Conservation (phyloP, 2,329 filamentous ascomycete species). For the Diaporthe sp. region DNA sequence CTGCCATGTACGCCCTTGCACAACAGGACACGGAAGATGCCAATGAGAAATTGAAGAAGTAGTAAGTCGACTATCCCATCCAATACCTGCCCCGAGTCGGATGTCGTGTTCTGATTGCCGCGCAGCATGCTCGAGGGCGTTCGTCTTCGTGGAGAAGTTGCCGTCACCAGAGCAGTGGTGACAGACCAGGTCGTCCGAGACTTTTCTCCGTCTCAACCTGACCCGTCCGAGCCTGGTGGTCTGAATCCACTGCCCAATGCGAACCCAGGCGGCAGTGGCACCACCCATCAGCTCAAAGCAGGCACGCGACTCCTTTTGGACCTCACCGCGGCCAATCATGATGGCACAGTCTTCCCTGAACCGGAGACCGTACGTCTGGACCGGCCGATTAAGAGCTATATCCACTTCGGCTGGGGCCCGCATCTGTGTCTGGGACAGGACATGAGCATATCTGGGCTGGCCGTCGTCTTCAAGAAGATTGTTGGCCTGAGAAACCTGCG, state of each 20-base stretch:
- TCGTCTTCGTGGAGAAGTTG: conserved; percentile 67
- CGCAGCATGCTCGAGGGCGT: conserved; percentile 68
- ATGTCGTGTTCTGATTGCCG: conserved; percentile 46
- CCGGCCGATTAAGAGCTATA: conserved; percentile 64
- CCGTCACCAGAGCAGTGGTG: conserved; percentile 62
- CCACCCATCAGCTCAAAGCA: conserved; percentile 38
- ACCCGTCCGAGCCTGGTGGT: conserved; percentile 43
- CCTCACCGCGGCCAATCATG: conserved; percentile 63
- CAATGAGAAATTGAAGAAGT: conserved; percentile 58
- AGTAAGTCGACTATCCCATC: conserved; percentile 46
- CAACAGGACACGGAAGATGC: conserved; percentile 63
- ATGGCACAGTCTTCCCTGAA: conserved; percentile 63
- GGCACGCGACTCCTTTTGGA: conserved; percentile 62
- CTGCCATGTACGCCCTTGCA: conserved; percentile 66
- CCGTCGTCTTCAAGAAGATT: conserved; percentile 46
- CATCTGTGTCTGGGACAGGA: conserved; percentile 66
- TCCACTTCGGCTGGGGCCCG: conserved; percentile 66
- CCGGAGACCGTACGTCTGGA: conserved; percentile 64
- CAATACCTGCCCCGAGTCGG: background rate
- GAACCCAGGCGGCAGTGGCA: conserved; percentile 46
- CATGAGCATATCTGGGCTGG: conserved; percentile 50
- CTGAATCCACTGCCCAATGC: conserved; percentile 43
- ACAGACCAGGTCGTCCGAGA: conserved; percentile 48
- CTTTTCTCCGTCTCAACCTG: conserved; percentile 44
- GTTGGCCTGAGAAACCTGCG: conserved; percentile 46